Percentiles rank a stretch among this genome's conserved stretches.
Evolutionary conservation across 148 eudicot genomes (phyloP).

Genomic region (Salicornia ramosissima): DNA sequence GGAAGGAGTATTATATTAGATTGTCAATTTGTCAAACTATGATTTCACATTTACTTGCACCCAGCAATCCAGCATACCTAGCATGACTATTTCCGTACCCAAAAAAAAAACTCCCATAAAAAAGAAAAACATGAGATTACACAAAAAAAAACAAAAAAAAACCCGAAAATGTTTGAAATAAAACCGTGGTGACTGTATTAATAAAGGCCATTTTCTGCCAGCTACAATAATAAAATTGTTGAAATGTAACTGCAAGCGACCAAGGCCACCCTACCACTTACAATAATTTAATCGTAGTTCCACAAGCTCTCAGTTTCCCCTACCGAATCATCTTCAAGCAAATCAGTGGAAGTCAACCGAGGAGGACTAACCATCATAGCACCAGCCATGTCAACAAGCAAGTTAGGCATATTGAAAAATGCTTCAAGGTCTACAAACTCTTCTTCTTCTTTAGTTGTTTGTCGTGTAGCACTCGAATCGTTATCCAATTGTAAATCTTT

Average conservation of each 20-base stretch:
- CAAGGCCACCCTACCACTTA: background rate
- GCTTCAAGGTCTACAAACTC: background rate
- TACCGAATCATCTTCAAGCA: background rate
- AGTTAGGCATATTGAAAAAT: constrained; percentile 1
- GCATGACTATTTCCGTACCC: too few species aligned
- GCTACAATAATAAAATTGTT: too few species aligned
- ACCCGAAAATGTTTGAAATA: too few species aligned
- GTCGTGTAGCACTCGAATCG: background rate
- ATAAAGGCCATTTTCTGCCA: background rate
- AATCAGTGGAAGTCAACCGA: background rate
- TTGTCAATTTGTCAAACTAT: too few species aligned
- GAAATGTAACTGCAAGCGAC: too few species aligned
- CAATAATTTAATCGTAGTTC: background rate
- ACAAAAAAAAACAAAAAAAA: too few species aligned
- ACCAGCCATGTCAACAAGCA: constrained; percentile 9
- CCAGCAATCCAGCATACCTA: too few species aligned
- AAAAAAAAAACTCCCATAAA: too few species aligned
- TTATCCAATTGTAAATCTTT: background rate
- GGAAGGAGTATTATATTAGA: too few species aligned
- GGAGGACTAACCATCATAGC: constrained; percentile 10
- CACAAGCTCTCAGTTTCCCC: background rate
- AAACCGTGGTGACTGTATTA: background rate
- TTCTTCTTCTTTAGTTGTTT: background rate
- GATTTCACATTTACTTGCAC: too few species aligned
- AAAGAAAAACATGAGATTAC: too few species aligned